Evolutionary conservation across 2,329 filamentous ascomycete species (phyloP).

Genomic region (Paecilomyces variotii): DNA sequence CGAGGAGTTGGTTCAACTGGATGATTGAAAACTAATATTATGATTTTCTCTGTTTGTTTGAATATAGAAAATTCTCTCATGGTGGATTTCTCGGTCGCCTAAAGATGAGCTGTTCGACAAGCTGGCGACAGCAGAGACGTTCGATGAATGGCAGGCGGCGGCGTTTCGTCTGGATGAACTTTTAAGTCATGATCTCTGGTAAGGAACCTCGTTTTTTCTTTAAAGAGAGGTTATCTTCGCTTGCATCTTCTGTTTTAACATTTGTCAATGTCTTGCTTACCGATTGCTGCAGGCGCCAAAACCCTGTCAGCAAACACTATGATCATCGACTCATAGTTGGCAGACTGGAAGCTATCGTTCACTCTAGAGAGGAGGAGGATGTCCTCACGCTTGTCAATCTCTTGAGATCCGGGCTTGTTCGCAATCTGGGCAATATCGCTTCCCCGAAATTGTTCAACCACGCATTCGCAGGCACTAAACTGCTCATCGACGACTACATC

Average conservation of each 20-base stretch:
- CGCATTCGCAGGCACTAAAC: conserved; percentile 81
- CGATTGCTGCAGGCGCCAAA: conserved; percentile 60
- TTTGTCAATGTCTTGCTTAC: background rate
- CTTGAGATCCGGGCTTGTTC: conserved; percentile 65
- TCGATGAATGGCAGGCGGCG: conserved; percentile 81
- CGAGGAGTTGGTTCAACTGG: background rate
- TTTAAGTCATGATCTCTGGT: conserved; percentile 76
- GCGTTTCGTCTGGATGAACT: conserved; percentile 75
- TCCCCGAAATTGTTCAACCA: conserved; percentile 73
- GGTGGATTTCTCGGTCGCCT: conserved; percentile 59
- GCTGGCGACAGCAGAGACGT: conserved; percentile 59
- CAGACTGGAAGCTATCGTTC: conserved; percentile 62
- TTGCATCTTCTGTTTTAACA: background rate
- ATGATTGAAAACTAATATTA: background rate
- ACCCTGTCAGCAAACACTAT: conserved; percentile 71
- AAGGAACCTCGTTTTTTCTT: conserved; percentile 12
- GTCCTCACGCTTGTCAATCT: conserved; percentile 69
- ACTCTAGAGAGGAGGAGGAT: conserved; percentile 62
- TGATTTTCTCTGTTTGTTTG: background rate
- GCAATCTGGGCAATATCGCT: conserved; percentile 88
- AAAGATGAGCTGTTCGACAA: conserved; percentile 58
- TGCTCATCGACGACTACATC: conserved; percentile 85
- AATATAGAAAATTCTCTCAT: conserved; percentile 56
- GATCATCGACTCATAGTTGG: conserved; percentile 78
- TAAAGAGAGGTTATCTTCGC: background rate